Base-by-base conservation (phyloP, 1,284 basidiomycete genomes). In the Bondarzewia mesenterica region DNA sequence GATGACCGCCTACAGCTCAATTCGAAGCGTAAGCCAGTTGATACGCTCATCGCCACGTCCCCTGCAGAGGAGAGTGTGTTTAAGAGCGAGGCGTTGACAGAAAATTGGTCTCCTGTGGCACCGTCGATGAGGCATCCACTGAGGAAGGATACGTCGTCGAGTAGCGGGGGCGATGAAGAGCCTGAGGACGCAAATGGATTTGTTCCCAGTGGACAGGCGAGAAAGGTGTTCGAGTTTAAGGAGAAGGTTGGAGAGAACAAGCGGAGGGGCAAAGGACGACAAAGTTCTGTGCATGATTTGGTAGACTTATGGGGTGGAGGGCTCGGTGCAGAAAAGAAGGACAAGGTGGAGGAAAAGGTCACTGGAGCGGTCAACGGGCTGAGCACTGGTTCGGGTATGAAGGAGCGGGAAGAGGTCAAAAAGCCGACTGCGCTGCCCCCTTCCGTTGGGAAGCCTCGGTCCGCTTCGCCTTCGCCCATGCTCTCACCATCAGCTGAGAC, bases 241-340 rank as follows among this genome's bases (percentile, higher is more conserved):
- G 46, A 52, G 39, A 53, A 50, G 46, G 44, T 41, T n/a, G 58
- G 54, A 18, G 58, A 57, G 20, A 53, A 51, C 16, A 52, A 54
- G 44, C 49, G 56, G 22, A 54, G 55, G 43, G 54, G 54, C 32
- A 80, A 78, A 57, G 69, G 74, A 26, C 67, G 85, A 52, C 85
- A 89, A 66, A 81, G 78, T 55, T 89, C 87, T 7, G 85, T 89
- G 21, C 84, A 89, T 58, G 83, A 89, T 57, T 62, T 89, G 47
- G 83, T 89, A 29, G 82, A 85, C 60, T 63, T 89, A 23, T 88
- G 81, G 71, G 82, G 83, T 42, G 84, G 82, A 14, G 71, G 72
- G 10, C 51, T 69, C 44, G 58, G 66, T 36, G 56, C 53, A 39
- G 52, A 54, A 32, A 56, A 53, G 35, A 48, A 59, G 52, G 50